phyloP scores from a whole-genome alignment of 2,329 filamentous ascomycete genomes.

The Sporothrix phasma region DNA sequence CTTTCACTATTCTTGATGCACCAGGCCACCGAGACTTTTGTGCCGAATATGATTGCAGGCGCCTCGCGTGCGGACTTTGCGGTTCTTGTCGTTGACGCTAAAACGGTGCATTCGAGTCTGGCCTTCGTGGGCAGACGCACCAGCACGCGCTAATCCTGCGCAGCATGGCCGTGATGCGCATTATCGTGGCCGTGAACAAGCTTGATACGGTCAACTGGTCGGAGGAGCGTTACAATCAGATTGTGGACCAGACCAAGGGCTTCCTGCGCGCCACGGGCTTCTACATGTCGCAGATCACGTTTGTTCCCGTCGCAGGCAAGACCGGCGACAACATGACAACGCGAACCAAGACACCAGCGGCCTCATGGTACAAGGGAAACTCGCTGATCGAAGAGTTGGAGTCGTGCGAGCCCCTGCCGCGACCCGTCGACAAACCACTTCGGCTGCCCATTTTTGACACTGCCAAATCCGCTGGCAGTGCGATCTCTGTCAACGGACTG shows the following conservation, averaged over 20 bases:
- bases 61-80: conserved; percentile 94
- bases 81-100: conserved; percentile 85
- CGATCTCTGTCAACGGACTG: conserved; percentile 75
- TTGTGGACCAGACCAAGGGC: conserved; percentile 68
- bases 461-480: conserved; percentile 71
- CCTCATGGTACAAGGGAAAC: conserved; percentile 69
- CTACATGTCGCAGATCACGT: conserved; percentile 66
- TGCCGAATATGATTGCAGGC: conserved; percentile 98
- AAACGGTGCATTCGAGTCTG: conserved; percentile 84
- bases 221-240: conserved; percentile 72
- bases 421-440: conserved; percentile 67
- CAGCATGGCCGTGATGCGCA: conserved; percentile 78
- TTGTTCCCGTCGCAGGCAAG: conserved; percentile 83
- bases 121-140: conserved; percentile 83
- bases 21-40: conserved; percentile 92
- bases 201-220: conserved; percentile 83
- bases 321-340: conserved; percentile 75
- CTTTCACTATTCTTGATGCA: conserved; percentile 90
- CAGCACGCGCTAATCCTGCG: conserved; percentile 85
- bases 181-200: conserved; percentile 93
- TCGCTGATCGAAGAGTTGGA: conserved; percentile 81
- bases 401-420: conserved; percentile 60
- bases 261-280: conserved; percentile 81
- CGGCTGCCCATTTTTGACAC: conserved; percentile 83
- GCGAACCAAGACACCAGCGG: conserved; percentile 43